Base-by-base conservation (phyloP, 78 protist species). In the Dictyostelium purpureum region DNA sequence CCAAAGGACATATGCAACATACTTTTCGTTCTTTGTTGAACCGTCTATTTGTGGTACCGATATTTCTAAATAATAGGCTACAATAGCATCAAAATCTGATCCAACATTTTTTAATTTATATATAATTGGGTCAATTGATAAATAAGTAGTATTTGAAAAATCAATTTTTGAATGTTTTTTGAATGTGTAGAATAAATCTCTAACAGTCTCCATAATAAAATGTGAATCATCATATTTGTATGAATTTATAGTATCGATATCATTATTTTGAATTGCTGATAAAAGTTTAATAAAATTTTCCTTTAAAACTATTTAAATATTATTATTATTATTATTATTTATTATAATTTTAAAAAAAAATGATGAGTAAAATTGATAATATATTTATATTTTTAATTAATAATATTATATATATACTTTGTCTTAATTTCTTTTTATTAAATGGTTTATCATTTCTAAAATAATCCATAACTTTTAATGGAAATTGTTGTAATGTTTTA, bases 151-250 rank as follows among this genome's bases (percentile, higher is more conserved):
- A n/a, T n/a, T n/a, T n/a, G n/a, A n/a, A n/a, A n/a, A n/a, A n/a
- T n/a, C n/a, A n/a, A n/a, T n/a, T n/a, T n/a, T n/a, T 19, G 38
- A 57, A 16, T 9, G 31, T 31, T 31, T 28, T 59, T 49, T 70
- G n/a, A 57, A 59, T 16, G 91, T 85, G n/a, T 85, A 75, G 42
- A 85, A 85, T 26, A 85, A 37, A 59, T 85, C 81, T 54, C 91
- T 52, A 12, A 40, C 24, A 9, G 73, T 47, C 51, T 85, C 91
- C 31, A 85, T 37, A 49, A 77, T 52, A 49, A 73, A 47, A 51
- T 85, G 91, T 54, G 91, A 71, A 19, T 77, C 54, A 47, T 85
- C 81, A 33, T 28, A 47, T 57, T 59, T 85, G 14, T 59, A 26
- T 28, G 6, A 54, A 28, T 33, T 33, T 66, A 85, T 18, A 57